Conservation (phyloP, 2,329 filamentous ascomycete species). For the Berkeleyomyces rouxiae region DNA sequence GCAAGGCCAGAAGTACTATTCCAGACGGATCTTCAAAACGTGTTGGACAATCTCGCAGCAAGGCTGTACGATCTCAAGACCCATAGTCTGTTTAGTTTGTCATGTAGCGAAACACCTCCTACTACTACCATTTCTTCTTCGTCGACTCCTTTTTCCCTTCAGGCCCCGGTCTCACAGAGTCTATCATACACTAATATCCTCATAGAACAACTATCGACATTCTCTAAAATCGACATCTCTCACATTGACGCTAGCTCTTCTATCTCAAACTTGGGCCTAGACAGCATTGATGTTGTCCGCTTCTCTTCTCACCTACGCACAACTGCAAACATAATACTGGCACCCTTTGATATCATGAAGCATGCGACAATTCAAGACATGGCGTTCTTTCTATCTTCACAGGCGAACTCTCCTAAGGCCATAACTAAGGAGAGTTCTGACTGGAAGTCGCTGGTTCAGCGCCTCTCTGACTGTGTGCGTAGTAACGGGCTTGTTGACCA, state of each 20-base stretch:
- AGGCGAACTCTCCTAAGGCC: conserved; percentile 1
- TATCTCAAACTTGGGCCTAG: conserved; percentile 68
- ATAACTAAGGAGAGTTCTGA: conserved; percentile 15
- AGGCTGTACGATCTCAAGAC: neutral
- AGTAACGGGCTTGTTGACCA: conserved; percentile 12
- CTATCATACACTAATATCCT: neutral
- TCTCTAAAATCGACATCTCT: conserved; percentile 37
- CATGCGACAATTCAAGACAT: conserved; percentile 51
- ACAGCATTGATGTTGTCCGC: conserved; percentile 85
- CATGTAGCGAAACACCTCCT: neutral
- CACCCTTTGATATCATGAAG: conserved; percentile 64
- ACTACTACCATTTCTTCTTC: neutral
- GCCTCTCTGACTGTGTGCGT: neutral
- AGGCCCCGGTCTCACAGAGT: neutral
- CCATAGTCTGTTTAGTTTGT: neutral
- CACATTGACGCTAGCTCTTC: conserved; percentile 42
- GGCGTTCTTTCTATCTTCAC: conserved; percentile 10
- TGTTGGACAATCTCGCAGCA: neutral
- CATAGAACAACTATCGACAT: conserved; percentile 12
- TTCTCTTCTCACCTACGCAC: conserved; percentile 55
- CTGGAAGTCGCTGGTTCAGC: neutral
- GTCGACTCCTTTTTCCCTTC: neutral
- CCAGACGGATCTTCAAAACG: neutral
- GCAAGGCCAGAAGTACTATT: conserved; percentile 28
- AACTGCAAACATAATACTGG: conserved; percentile 34